Evolutionary conservation across 1,139 yeast genomes (phyloP), one percentile per base, ranked within the genome.

Genomic region (Wickerhamomyces sp.): DNA sequence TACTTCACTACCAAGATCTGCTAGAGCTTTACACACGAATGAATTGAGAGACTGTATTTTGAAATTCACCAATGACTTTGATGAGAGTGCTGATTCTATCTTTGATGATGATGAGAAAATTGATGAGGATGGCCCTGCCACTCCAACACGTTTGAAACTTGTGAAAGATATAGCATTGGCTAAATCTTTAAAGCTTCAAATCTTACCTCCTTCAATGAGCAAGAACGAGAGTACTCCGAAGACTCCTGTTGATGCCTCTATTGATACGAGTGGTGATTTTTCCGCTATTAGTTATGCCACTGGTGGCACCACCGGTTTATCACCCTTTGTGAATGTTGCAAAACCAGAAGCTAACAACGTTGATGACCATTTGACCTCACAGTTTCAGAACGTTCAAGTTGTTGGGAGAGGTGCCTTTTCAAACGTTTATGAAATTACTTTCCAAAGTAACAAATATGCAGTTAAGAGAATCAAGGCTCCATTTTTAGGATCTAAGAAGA

Each of bases 361-460:
- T 24, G 55, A 51, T 44, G 55, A 51, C 18, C 85, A 78, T 52
- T 65, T 87, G 41, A 62, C 72, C 30, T 70, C 77, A 23, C 77
- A 80, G 55, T 89, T 89, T 60, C 85, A 74, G 36, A 75, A 78
- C 46, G 87, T 89, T 31, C 70, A 72, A 35, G 61, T 79, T 33
- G 67, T 88, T 34, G 96, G 95, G 4, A 66, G 74, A 27, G 97
- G 98, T 16, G 95, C 87, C 57, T 91, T 91, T 54, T 85, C 96
- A 4, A 68, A 78, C 30, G 97, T 94, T 11, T 91, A 77, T 58
- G 87, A 84, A 50, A 80, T 84, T 40, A 61, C 85, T 45, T 70
- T 77, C 58, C 73, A 81, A 53, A 64, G 73, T 36, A 73, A 73
- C 26, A 76, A 74, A 47, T 87, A 78, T 59, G 97, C 97, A 0